Base-by-base conservation (phyloP, 352 stramenopile genomes). In the Pythium folliculosum region DNA sequence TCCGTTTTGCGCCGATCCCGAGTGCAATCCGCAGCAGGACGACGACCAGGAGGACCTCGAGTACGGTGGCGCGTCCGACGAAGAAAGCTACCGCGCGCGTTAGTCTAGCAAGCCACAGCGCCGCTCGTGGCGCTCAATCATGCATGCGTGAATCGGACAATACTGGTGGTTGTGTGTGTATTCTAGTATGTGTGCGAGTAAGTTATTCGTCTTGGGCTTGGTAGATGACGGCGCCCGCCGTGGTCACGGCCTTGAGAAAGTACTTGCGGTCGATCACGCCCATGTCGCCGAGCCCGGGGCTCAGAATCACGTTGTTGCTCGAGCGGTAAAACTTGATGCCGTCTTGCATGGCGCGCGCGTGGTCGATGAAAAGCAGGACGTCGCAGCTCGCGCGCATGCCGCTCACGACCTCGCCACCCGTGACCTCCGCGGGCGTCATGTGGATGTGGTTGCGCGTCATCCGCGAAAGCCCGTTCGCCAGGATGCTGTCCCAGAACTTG, bases 361-460 rank as follows among this genome's bases (percentile, higher is more conserved):
- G 76, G 65, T 95, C 81, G 10, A 95, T 64, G 63, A 90, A 95
- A 9, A 96, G 65, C 63, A 94, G 71, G 65, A 96, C 45, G 48
- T 95, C 71, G 56, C 84, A 92, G 54, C 72, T 85, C 6, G 69
- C 59, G 13, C 87, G 77, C 75, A 96, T 92, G 62, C 87, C 87
- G 47, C 87, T 95, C 21, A 95, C 81, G 32, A 95, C 82, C 5
- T 92, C 72, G 5, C 86, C 76, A 10, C 62, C 65, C 22, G 52
- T 61, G 1, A 78, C 65, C 19, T 92, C 81, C 9, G 60, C 70
- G 16, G 90, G 71, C 14, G 87, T 81, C 63, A 95, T 92, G 65
- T 96, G 89, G 25, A 96, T 92, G 57, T 96, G 89, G 56, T 96
- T 96, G 6, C 89, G 76, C 60, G 75, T 69, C 89, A 96, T 96